Percentiles rank a stretch among this genome's conserved stretches.
Evolutionary conservation across 441 rosid genomes (phyloP).

Genomic region (Croton setiger): DNA sequence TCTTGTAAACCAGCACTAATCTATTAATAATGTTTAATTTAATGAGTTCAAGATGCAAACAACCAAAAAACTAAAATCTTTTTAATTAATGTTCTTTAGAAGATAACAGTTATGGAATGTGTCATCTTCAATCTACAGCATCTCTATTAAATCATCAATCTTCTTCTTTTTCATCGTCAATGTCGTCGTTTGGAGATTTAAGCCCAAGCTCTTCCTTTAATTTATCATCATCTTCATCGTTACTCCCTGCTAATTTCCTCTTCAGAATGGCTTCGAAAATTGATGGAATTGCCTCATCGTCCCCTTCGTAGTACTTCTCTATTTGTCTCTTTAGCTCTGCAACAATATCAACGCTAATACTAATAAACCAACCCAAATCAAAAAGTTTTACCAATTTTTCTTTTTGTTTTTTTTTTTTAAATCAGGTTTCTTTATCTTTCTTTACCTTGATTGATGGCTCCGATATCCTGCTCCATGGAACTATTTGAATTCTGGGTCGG

Average conservation of each 20-base stretch:
- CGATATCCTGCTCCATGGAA: conserved; percentile 10
- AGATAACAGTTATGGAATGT: too few relatives aligned
- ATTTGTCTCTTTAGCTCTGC: conserved; percentile 58
- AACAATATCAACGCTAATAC: background rate
- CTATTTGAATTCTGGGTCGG: background rate
- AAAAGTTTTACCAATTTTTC: background rate
- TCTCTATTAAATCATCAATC: conserved; percentile 43
- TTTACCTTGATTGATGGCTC: conserved; percentile 24
- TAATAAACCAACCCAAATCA: background rate
- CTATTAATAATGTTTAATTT: too few relatives aligned
- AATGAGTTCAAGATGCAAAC: too few relatives aligned
- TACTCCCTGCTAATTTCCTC: conserved; percentile 53
- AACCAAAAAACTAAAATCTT: too few relatives aligned
- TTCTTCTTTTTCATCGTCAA: conserved; percentile 22
- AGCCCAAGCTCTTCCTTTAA: conserved; percentile 39
- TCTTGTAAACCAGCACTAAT: too few relatives aligned
- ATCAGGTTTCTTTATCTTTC: background rate
- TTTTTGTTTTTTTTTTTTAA: background rate
- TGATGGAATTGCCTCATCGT: conserved; percentile 48
- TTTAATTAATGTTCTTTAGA: too few relatives aligned
- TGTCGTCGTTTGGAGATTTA: conserved; percentile 21
- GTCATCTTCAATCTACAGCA: background rate
- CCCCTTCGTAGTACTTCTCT: conserved; percentile 39
- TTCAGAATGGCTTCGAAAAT: conserved; percentile 55
- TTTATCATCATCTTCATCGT: conserved; percentile 44